These are phyloP conservation scores for Candolleomyces aberdarensis DNA, from an alignment of 768 basidiomycete genomes.

Conservation along the genomic window DNA sequence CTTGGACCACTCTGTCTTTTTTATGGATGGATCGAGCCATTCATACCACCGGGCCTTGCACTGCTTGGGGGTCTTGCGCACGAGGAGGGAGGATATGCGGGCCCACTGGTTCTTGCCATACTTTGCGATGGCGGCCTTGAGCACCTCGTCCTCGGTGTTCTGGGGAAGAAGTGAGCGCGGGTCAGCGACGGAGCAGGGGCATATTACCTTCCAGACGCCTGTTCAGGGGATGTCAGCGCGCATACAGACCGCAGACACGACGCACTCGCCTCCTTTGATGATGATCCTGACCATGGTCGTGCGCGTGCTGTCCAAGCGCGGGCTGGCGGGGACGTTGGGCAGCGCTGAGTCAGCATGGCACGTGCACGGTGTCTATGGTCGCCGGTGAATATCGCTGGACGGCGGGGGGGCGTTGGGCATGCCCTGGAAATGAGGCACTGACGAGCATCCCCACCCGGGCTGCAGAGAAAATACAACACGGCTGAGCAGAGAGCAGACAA, in stretches of 20 bases:
- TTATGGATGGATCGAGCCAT: conserved; percentile 99
- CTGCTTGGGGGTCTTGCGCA: conserved; percentile 98
- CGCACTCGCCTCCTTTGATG: conserved; percentile 76
- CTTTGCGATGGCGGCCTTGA: conserved; percentile 98
- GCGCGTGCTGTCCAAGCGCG: background rate
- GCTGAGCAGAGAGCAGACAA: background rate
- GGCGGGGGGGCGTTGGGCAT: conserved; percentile 15
- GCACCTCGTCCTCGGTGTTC: conserved; percentile 97
- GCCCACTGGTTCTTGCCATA: conserved; percentile 99
- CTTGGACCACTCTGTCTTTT: conserved; percentile 99
- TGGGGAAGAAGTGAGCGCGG: conserved; percentile 26
- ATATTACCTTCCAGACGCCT: conserved; percentile 81
- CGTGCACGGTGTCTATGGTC: conserved; percentile 14
- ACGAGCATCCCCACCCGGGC: background rate
- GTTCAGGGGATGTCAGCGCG: conserved; percentile 9
- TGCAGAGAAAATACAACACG: background rate
- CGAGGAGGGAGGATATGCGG: conserved; percentile 94
- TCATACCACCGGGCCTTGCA: conserved; percentile 99
- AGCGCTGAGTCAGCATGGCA: conserved; percentile 2
- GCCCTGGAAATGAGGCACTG: conserved; percentile 6
- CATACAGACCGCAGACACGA: background rate
- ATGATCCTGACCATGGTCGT: conserved; percentile 78
- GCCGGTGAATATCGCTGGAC: conserved; percentile 20
- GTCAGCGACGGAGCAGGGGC: background rate
- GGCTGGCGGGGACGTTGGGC: background rate